A percentile compares a stretch with the other conserved stretches of the same genome.
Evolutionary conservation across 2,329 filamentous ascomycete genomes (phyloP).

Genomic region (Colletotrichum incanum): DNA sequence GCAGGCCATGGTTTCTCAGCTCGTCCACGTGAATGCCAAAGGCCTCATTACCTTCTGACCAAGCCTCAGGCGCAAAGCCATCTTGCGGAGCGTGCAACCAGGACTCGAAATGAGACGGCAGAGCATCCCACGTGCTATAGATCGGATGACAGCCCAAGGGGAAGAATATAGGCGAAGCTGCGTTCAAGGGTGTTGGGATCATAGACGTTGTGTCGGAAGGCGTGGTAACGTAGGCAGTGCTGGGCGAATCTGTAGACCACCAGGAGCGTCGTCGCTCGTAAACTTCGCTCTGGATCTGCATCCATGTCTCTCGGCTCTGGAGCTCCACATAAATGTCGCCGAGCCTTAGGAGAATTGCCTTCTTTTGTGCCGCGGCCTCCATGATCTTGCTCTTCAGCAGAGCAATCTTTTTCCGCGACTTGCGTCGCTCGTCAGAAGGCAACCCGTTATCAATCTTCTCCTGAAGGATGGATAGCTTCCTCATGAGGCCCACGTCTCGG

Average conservation of each 20-base stretch:
- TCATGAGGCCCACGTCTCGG: conserved; percentile 57
- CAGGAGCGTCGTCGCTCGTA: conserved; percentile 15
- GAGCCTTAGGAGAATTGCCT: conserved; percentile 61
- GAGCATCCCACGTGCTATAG: conserved; percentile 7
- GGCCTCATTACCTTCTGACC: background rate
- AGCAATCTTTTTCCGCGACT: conserved; percentile 58
- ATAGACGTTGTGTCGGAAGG: conserved; percentile 27
- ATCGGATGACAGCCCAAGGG: conserved; percentile 45
- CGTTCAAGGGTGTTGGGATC: conserved; percentile 48
- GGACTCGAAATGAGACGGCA: background rate
- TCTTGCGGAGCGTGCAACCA: background rate
- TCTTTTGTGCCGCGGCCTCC: conserved; percentile 64
- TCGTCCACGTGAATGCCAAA: background rate
- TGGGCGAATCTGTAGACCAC: conserved; percentile 27
- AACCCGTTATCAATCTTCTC: conserved; percentile 46
- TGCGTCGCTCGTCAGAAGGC: conserved; percentile 47
- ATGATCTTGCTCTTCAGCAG: conserved; percentile 60
- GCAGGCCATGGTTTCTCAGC: conserved; percentile 30
- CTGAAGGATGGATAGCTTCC: conserved; percentile 56
- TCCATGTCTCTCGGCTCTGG: conserved; percentile 60
- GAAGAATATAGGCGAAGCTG: conserved; percentile 52
- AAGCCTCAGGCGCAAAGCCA: background rate
- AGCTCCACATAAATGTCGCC: conserved; percentile 66
- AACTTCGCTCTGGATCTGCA: conserved; percentile 50
- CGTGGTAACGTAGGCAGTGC: conserved; percentile 7